phyloP scores from a whole-genome alignment of 1,284 basidiomycete species.

The Binderoboletus segoi region DNA sequence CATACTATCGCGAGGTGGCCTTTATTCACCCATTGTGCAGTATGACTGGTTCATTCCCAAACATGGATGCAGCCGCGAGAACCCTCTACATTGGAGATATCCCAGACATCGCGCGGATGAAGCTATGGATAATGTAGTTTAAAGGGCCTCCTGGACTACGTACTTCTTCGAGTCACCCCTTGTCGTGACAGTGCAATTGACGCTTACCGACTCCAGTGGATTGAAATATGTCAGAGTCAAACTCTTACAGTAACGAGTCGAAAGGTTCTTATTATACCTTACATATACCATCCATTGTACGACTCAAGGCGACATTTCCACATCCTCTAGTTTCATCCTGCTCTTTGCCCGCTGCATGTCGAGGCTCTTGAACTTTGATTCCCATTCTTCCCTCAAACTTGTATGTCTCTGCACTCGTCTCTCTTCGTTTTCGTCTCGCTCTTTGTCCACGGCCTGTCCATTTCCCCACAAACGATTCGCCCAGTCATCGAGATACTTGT shows the following conservation, averaged over 20 bases:
- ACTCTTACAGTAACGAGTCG: no score
- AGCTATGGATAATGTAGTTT: not conserved
- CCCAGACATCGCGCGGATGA: not conserved
- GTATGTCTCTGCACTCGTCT: conserved; percentile 17
- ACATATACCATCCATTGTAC: not conserved
- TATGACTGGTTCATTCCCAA: no score
- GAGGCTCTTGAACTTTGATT: conserved; percentile 29
- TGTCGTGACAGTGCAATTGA: no score
- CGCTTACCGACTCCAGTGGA: no score
- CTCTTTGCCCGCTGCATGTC: conserved; percentile 22
- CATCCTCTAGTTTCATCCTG: conserved; percentile 21
- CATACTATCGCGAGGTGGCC: no score
- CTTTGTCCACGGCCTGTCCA: conserved; percentile 3
- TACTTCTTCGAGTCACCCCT: no score
- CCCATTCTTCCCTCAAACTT: conserved; percentile 30
- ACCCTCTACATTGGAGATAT: not conserved
- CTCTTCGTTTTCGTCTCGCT: conserved; percentile 14
- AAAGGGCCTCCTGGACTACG: not conserved
- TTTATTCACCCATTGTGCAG: not conserved
- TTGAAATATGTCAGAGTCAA: no score
- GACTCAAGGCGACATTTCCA: conserved; percentile 34
- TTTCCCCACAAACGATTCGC: conserved; percentile 30
- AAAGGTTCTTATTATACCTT: no score
- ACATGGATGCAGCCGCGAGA: no score
- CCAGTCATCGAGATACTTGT: conserved; percentile 44